Conservation (phyloP, 2,329 filamentous ascomycete genomes). For the Neonectria coccinea region DNA sequence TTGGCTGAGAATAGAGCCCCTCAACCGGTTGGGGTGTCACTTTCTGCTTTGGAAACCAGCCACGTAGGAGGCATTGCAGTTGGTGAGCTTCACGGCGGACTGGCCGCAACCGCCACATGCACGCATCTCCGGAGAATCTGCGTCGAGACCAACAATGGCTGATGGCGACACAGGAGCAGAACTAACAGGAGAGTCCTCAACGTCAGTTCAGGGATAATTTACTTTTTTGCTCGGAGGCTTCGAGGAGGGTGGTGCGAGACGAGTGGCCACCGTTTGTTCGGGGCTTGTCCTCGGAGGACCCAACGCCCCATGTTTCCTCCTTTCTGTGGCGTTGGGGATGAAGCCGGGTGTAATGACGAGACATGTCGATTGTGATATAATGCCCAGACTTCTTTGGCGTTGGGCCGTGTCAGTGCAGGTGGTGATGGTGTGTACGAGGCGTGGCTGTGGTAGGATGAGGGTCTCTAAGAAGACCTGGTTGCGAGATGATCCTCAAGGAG, state of each 20-base stretch:
- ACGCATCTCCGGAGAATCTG: background rate
- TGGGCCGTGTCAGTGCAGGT: background rate
- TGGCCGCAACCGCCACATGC: background rate
- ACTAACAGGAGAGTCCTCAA: background rate
- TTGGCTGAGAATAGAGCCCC: background rate
- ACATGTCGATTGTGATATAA: conserved; percentile 17
- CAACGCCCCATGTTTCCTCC: background rate
- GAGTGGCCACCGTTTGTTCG: background rate
- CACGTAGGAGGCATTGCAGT: background rate
- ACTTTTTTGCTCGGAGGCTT: background rate
- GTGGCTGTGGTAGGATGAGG: background rate
- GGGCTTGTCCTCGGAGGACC: background rate
- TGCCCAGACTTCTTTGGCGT: background rate
- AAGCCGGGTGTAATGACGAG: conserved; percentile 7
- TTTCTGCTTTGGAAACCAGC: background rate
- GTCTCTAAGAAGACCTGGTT: background rate
- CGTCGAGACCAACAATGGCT: background rate
- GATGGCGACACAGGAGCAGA: background rate
- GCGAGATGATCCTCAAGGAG: background rate
- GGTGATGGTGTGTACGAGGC: background rate
- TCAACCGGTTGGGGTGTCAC: background rate
- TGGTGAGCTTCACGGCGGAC: background rate
- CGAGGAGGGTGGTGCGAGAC: background rate
- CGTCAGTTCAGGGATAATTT: background rate
- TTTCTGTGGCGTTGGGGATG: background rate